Conservation (phyloP, 805 yeast genomes). For the Pichia deserticola region DNA sequence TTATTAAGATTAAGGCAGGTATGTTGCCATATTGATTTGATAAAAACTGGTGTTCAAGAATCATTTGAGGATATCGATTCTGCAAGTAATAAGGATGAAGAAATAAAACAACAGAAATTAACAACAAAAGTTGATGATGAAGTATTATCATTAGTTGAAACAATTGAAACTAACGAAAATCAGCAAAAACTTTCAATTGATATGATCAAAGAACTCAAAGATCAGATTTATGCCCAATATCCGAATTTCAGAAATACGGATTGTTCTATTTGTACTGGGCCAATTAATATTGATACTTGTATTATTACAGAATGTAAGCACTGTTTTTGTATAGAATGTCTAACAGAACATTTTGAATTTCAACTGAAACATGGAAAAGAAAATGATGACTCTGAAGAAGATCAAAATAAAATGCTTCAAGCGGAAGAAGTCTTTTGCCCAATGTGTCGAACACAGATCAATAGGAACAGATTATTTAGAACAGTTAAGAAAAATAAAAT, state of each 20-base stretch:
- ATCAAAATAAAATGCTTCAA: slow-evolving; percentile 17
- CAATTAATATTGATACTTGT: slow-evolving; percentile 44
- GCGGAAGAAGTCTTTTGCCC: slow-evolving; percentile 57
- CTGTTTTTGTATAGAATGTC: slow-evolving; percentile 64
- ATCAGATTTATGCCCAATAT: slow-evolving; percentile 28
- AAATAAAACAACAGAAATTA: slow-evolving; percentile 6
- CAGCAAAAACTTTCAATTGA: slow-evolving; percentile 20
- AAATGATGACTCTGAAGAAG: not conserved
- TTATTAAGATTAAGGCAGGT: slow-evolving; percentile 78
- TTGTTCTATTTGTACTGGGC: slow-evolving; percentile 77
- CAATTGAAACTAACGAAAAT: slow-evolving; percentile 22
- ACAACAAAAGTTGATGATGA: slow-evolving; percentile 15
- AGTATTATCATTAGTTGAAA: slow-evolving; percentile 15
- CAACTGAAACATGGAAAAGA: slow-evolving; percentile 30
- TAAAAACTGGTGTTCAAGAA: slow-evolving; percentile 39
- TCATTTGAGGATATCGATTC: slow-evolving; percentile 18
- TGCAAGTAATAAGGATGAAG: not conserved
- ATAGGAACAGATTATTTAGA: slow-evolving; percentile 41
- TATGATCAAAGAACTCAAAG: slow-evolving; percentile 17
- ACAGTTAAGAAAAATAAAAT: slow-evolving; percentile 18
- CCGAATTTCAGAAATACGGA: slow-evolving; percentile 43
- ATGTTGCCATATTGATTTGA: slow-evolving; percentile 75
- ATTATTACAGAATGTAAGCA: slow-evolving; percentile 73
- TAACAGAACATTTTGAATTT: slow-evolving; percentile 66
- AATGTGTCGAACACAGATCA: slow-evolving; percentile 57